Conservation (phyloP, 108 stramenopile genomes). For the Aurantiochytrium sp. region DNA sequence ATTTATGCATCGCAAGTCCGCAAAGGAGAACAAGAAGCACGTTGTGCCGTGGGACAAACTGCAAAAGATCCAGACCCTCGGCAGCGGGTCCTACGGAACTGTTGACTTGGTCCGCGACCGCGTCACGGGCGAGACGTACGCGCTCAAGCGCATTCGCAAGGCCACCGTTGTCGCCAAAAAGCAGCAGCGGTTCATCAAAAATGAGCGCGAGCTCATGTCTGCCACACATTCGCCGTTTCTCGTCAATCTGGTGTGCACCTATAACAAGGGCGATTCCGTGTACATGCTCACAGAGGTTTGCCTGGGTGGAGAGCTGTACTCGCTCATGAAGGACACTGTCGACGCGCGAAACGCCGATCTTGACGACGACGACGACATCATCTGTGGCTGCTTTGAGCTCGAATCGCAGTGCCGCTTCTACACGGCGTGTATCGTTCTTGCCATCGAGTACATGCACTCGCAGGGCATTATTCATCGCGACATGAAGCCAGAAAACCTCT, state of each 20-base stretch:
- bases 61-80: not conserved
- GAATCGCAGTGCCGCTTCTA: conserved; percentile 17
- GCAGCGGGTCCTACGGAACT: not conserved
- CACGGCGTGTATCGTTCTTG: conserved; percentile 20
- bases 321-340: conserved; percentile 11
- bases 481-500: conserved; percentile 39
- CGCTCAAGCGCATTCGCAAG: not conserved
- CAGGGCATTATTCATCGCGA: conserved; percentile 39
- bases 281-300: conserved; percentile 54
- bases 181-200: conserved; percentile 24
- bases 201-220: conserved; percentile 54
- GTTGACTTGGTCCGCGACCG: not conserved
- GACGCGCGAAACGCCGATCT: not conserved
- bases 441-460: conserved; percentile 33
- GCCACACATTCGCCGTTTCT: conserved; percentile 49
- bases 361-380: not conserved
- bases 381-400: not conserved
- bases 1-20: not conserved
- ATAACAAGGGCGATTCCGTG: conserved; percentile 45
- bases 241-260: conserved; percentile 44
- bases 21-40: not conserved
- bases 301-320: not conserved
- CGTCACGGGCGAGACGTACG: not conserved
- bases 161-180: not conserved
- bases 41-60: not conserved